Conservation (phyloP, 257 asterid genomes). For the Parsonsia alboflavescens region DNA sequence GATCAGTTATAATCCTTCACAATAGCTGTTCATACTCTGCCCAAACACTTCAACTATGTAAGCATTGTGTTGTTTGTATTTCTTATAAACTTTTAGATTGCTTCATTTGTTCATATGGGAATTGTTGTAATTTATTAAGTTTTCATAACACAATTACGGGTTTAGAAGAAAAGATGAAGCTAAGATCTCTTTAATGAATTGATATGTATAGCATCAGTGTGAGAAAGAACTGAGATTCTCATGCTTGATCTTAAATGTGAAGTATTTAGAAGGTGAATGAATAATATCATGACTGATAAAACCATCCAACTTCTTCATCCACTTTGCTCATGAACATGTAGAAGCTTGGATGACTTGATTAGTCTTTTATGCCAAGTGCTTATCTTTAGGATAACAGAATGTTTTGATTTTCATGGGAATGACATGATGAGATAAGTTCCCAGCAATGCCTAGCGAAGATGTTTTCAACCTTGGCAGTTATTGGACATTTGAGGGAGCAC, state of each 20-base stretch:
- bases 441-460: background rate
- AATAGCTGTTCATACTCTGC: constrained; percentile 44
- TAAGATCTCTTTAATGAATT: constrained; percentile 4
- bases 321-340: background rate
- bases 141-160: constrained; percentile 26
- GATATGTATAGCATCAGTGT: background rate
- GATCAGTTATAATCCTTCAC: constrained; percentile 22
- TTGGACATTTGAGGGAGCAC: background rate
- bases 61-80: constrained; percentile 53
- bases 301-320: background rate
- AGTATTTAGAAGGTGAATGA: background rate
- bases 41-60: constrained; percentile 58
- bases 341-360: background rate
- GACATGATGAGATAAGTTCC: background rate
- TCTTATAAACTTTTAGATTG: constrained; percentile 36
- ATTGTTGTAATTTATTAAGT: constrained; percentile 39
- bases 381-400: background rate
- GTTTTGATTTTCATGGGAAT: background rate
- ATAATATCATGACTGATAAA: background rate
- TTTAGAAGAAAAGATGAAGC: constrained; percentile 8
- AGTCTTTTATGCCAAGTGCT: background rate
- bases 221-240: constrained; percentile 1
- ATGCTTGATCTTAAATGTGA: background rate
- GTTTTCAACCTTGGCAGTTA: background rate
- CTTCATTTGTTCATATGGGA: constrained; percentile 50